A percentile compares a stretch with the other conserved stretches of the same genome.
Conservation (phyloP, 768 basidiomycete genomes). For the Cystoderma amianthinum region DNA sequence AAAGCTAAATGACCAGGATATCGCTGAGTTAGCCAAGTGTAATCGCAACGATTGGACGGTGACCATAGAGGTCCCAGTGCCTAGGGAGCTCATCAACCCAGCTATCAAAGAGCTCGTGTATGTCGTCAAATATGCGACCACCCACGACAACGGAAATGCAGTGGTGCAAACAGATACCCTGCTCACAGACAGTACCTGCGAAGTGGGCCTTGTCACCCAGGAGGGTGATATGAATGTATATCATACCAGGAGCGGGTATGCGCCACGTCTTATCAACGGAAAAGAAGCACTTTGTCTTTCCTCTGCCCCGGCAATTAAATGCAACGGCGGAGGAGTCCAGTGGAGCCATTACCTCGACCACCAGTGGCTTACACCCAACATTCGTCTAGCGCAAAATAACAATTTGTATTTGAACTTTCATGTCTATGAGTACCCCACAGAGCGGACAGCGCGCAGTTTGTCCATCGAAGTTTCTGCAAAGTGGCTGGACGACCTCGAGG, state of each 20-base stretch:
- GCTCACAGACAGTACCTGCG: slow-evolving; percentile 4
- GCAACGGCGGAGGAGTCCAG: slow-evolving; percentile 9
- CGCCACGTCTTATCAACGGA: slow-evolving; percentile 10
- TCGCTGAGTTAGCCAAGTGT: too few relatives aligned
- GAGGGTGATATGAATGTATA: neutral
- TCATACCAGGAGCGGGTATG: slow-evolving; percentile 6
- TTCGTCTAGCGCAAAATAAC: slow-evolving; percentile 8
- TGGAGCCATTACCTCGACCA: slow-evolving; percentile 15
- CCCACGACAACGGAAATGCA: slow-evolving; percentile 11
- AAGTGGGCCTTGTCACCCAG: neutral
- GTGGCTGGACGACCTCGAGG: too few relatives aligned
- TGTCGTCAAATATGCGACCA: slow-evolving; percentile 15
- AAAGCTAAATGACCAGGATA: too few relatives aligned
- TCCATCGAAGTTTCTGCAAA: slow-evolving; percentile 11
- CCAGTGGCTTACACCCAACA: slow-evolving; percentile 9
- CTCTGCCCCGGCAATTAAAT: slow-evolving; percentile 11
- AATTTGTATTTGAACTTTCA: slow-evolving; percentile 13
- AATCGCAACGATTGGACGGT: too few relatives aligned
- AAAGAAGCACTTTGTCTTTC: slow-evolving; percentile 8
- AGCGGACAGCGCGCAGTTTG: slow-evolving; percentile 9
- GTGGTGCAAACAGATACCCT: slow-evolving; percentile 14
- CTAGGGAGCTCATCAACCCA: too few relatives aligned
- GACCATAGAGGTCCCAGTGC: too few relatives aligned
- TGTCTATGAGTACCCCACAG: slow-evolving; percentile 11
- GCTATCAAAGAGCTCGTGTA: slow-evolving; percentile 10